Percentiles rank a stretch among this genome's conserved stretches.
Conservation (phyloP, 768 basidiomycete genomes). For the Boletus patriciae region DNA sequence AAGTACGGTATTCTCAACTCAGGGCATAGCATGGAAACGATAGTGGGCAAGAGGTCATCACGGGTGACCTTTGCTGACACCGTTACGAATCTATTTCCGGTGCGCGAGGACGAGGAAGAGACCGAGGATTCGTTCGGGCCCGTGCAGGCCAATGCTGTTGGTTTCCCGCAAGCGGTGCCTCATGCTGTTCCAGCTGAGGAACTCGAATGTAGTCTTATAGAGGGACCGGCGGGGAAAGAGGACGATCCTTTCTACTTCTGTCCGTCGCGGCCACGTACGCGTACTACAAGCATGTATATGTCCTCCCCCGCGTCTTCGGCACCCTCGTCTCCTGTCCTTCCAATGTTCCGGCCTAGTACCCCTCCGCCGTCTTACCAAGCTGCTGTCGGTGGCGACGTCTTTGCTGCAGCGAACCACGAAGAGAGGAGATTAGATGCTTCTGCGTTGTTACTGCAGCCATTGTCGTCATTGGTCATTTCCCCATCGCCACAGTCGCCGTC, state of each 20-base stretch:
- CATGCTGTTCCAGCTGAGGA: not conserved
- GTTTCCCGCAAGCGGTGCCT: conserved; percentile 22
- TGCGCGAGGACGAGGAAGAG: conserved; percentile 34
- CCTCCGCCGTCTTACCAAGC: conserved; percentile 29
- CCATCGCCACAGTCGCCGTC: conserved; percentile 7
- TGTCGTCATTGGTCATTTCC: conserved; percentile 18
- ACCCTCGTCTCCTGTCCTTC: conserved; percentile 13
- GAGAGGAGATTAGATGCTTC: conserved; percentile 21
- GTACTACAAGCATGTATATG: conserved; percentile 32
- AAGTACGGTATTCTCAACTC: conserved; percentile 21
- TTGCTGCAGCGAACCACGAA: not conserved
- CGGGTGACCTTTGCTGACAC: conserved; percentile 20
- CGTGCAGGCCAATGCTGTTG: conserved; percentile 12
- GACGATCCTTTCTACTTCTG: conserved; percentile 28
- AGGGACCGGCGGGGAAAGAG: conserved; percentile 10
- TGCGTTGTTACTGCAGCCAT: conserved; percentile 30
- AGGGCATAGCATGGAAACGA: conserved; percentile 13
- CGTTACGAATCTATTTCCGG: conserved; percentile 28
- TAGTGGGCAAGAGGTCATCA: conserved; percentile 15
- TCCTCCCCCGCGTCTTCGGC: conserved; percentile 3
- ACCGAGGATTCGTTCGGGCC: conserved; percentile 35
- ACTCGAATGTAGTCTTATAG: not conserved
- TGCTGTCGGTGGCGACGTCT: conserved; percentile 2
- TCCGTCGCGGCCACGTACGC: conserved; percentile 24
- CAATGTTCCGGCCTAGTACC: conserved; percentile 25